Base-by-base conservation (phyloP, 257 asterid genomes). In the Datura wrightii region DNA sequence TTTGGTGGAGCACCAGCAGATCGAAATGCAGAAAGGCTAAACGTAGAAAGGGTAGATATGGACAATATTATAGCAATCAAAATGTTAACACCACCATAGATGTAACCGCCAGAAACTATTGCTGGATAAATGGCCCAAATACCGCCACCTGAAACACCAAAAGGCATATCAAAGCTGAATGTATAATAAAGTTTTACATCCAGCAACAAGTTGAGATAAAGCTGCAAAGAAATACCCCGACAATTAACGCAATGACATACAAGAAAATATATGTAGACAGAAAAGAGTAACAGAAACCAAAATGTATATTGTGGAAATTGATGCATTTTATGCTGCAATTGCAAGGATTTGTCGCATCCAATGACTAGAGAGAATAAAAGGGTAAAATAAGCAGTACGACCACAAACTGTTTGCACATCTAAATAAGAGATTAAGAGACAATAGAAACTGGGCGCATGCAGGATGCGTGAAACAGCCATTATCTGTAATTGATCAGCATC, bases 61-160 rank as follows among this genome's bases (percentile, higher is more conserved):
- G 97, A 88, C 89, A 96, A 85, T 48, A 90, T 55, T 63, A 50
- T 86, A 34, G 94, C 86, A 70, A 91, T 11, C 36, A 86, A 80
- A 50, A 89, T 37, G 92, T 90, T 94, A 84, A 91, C 56, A 85
- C 87, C 78, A 6, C 98, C 97, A 79, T 82, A 86, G 76, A 85
- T 79, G 86, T 82, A 88, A 88, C 91, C 92, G 76, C 89, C 82
- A 46, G 98, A 92, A 91, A 93, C 91, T 80, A 92, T 15, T 46
- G 90, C 82, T 14, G 98, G 99, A 89, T 84, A 91, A 71, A 92
- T 86, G 62, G 97, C 98, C 99, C 99, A 96, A 82, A 94, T 54
- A 81, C 97, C 95, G 54, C 92, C 96, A 90, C 98, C 98, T 96
- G 97, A 83, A 87, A 86, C 84, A 85, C 55, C 83, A 88, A 83